Base-by-base conservation (phyloP, 306 rosid genomes). In the Cercis canadensis region DNA sequence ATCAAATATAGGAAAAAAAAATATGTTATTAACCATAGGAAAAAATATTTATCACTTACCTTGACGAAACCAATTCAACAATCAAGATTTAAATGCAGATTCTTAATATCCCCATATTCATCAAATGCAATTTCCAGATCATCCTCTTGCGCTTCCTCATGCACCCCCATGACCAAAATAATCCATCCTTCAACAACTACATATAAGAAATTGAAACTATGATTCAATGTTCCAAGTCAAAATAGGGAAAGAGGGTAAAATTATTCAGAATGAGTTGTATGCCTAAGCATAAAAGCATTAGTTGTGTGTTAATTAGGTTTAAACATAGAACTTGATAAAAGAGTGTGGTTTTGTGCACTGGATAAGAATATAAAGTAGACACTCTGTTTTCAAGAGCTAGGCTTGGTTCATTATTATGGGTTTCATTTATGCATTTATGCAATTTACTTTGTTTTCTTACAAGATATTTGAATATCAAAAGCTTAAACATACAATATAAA, bases 181-280 rank as follows among this genome's bases (percentile, higher is more conserved):
- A 95, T 95, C 99, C 99, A 95, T 67, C 99, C 99, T 86, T 95
- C 99, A 63, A 95, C 79, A 5, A 97, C 99, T 95, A 81, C 78
- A 79, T 7, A 37, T 34, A 21, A 5, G 9, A 55, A 69, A 46
- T 45, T 12, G 40, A 54, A 57, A 57, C 29, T 6, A 33, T 5
- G 12, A 72, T 5, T 11, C 0, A 37, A 41, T 41, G 12, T 40
- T 13, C 46, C 4, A 49, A 19, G 11, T 8, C 18, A 24, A 53
- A 3, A 69, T 12, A 55, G 14, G 7, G 17, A 32, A 39, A 0
- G 6, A 47, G 5, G 15, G 53, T 5, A 47, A 37, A 1, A 37
- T 37, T 37, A 24, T 3, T 37, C 43, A 37, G 43, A 8, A 63
- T 63, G 4, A 14, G 24, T 2, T 8, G 9, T 24, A 32, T 7